These are phyloP conservation scores for Incumbomyces delicatus DNA, from an alignment of 2,329 filamentous ascomycete genomes.

Conservation along the genomic window DNA sequence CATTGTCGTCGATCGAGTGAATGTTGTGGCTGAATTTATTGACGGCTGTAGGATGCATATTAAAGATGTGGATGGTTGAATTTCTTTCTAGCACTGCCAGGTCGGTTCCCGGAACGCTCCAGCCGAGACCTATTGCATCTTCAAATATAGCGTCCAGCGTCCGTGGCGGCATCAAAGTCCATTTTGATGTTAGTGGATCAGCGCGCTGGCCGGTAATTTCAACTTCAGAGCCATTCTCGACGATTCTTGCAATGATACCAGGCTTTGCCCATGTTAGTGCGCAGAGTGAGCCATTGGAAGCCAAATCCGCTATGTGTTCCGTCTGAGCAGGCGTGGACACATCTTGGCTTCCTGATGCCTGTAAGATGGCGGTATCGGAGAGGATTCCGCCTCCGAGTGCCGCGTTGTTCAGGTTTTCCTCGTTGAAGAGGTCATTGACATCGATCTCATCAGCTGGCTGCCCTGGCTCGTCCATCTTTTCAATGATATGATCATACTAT, in stretches of 20 bases:
- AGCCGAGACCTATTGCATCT: slow-evolving; percentile 59
- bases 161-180: slow-evolving; percentile 11
- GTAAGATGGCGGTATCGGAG: slow-evolving; percentile 1
- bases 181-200: slow-evolving; percentile 10
- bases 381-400: slow-evolving; percentile 1
- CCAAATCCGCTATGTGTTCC: slow-evolving; percentile 2
- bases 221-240: slow-evolving; percentile 15
- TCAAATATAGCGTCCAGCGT: slow-evolving; percentile 14
- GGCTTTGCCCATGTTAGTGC: slow-evolving; percentile 17
- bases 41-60: slow-evolving; percentile 54
- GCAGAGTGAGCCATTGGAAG: slow-evolving; percentile 14
- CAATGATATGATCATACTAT: too few species aligned
- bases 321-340: neutral
- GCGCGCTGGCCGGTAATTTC: slow-evolving; percentile 14
- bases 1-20: slow-evolving; percentile 55
- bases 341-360: neutral
- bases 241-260: slow-evolving; percentile 18
- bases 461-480: slow-evolving; percentile 7
- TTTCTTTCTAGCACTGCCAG: slow-evolving; percentile 72
- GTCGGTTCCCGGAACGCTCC: slow-evolving; percentile 68
- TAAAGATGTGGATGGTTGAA: slow-evolving; percentile 67
- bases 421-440: slow-evolving; percentile 18
- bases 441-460: slow-evolving; percentile 15
- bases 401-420: slow-evolving; percentile 3
- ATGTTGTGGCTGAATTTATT: slow-evolving; percentile 59